phyloP scores from a whole-genome alignment of 2,329 filamentous ascomycete genomes.

The Pseudogymnoascus sp. region DNA sequence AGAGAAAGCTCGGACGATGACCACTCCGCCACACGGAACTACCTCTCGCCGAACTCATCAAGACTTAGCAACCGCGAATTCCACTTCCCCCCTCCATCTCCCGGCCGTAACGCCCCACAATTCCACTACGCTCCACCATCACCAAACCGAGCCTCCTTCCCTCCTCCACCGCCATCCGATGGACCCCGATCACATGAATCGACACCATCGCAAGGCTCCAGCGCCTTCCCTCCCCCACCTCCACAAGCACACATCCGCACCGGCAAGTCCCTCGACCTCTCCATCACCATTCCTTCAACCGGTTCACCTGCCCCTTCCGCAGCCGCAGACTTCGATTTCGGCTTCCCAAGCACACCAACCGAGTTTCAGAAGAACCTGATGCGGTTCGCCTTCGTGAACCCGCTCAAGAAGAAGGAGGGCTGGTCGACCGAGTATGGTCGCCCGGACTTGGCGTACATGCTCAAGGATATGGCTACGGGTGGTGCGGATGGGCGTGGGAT shows the following conservation, averaged over 20 bases:
- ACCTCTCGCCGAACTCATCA: slow-evolving; percentile 20
- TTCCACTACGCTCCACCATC: slow-evolving; percentile 51
- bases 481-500: slow-evolving; percentile 56
- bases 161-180: slow-evolving; percentile 19
- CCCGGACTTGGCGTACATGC: slow-evolving; percentile 78
- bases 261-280: slow-evolving; percentile 19
- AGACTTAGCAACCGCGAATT: slow-evolving; percentile 33
- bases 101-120: slow-evolving; percentile 42
- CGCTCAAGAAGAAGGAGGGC: slow-evolving; percentile 61
- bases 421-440: slow-evolving; percentile 92
- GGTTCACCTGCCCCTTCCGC: background rate
- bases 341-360: slow-evolving; percentile 75
- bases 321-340: slow-evolving; percentile 57
- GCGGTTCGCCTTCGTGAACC: slow-evolving; percentile 76
- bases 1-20: slow-evolving; percentile 27
- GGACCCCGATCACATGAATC: slow-evolving; percentile 18
- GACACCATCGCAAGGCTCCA: slow-evolving; percentile 11
- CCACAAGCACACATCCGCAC: slow-evolving; percentile 13
- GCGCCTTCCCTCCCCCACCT: slow-evolving; percentile 14
- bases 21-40: slow-evolving; percentile 33
- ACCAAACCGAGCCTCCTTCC: slow-evolving; percentile 27
- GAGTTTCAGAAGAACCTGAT: slow-evolving; percentile 84
- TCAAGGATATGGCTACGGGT: slow-evolving; percentile 72
- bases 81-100: slow-evolving; percentile 47
- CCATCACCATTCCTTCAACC: slow-evolving; percentile 19